phyloP scores from a whole-genome alignment of 1,139 yeast species.

The Kluyveromyces marxianus region DNA sequence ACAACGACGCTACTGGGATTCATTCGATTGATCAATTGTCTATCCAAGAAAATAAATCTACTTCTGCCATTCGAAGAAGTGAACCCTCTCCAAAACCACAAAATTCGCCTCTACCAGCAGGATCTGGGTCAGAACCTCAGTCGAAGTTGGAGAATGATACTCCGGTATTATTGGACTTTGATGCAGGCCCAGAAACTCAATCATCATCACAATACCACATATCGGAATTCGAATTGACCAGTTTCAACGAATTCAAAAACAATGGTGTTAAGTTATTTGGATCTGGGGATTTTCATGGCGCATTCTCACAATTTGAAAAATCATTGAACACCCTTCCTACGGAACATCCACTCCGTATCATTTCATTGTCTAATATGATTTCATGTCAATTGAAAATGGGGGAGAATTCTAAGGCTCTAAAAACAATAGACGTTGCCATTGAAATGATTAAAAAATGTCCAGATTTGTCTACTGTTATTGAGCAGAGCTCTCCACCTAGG shows the following conservation, averaged over 20 bases:
- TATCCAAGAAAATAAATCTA: too few relatives aligned
- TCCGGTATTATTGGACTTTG: slow-evolving; percentile 14
- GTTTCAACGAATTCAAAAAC: slow-evolving; percentile 42
- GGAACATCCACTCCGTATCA: slow-evolving; percentile 57
- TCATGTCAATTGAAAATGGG: slow-evolving; percentile 67
- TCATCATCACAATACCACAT: slow-evolving; percentile 10
- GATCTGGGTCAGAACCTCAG: too few relatives aligned
- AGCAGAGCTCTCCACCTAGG: slow-evolving; percentile 45
- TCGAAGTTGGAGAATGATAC: too few relatives aligned
- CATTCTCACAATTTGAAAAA: slow-evolving; percentile 52
- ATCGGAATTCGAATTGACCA: slow-evolving; percentile 26
- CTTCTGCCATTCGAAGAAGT: too few relatives aligned
- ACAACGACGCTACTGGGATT: too few relatives aligned
- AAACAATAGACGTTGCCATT: slow-evolving; percentile 52
- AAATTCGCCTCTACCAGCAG: too few relatives aligned
- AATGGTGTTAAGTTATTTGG: slow-evolving; percentile 59
- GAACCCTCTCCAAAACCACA: too few relatives aligned
- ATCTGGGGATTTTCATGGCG: slow-evolving; percentile 73
- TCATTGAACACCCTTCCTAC: slow-evolving; percentile 59
- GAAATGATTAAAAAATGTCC: slow-evolving; percentile 42
- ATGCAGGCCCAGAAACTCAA: slow-evolving; percentile 1
- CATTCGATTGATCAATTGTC: too few relatives aligned
- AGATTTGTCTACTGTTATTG: slow-evolving; percentile 24
- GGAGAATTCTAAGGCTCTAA: slow-evolving; percentile 55
- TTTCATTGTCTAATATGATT: slow-evolving; percentile 72